Percentiles rank a stretch among this genome's conserved stretches.
Evolutionary conservation across 2,329 filamentous ascomycete species (phyloP).

Genomic region (Juglanconis juglandina): DNA sequence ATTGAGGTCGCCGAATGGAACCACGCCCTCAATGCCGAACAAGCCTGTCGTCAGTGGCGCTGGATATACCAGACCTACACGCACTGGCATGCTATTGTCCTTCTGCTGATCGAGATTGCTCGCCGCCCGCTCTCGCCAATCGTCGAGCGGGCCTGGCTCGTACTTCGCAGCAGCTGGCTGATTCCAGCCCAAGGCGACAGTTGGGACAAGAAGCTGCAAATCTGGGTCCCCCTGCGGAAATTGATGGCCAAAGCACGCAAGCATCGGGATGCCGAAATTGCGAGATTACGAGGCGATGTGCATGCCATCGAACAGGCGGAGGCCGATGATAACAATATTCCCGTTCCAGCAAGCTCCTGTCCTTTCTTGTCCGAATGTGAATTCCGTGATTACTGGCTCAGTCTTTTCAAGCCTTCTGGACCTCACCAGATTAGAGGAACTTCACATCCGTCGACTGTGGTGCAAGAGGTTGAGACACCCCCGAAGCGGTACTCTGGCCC

Average conservation of each 20-base stretch:
- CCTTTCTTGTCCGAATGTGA: conserved; percentile 25
- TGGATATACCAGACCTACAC: conserved; percentile 59
- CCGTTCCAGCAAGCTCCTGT: conserved; percentile 28
- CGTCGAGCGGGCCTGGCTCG: conserved; percentile 45
- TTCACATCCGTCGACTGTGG: neutral
- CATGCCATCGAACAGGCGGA: conserved; percentile 27
- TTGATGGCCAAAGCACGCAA: conserved; percentile 36
- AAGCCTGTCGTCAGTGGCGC: conserved; percentile 47
- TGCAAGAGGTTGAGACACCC: neutral
- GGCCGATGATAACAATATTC: conserved; percentile 24
- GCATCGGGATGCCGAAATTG: conserved; percentile 35
- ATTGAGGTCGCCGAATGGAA: conserved; percentile 56
- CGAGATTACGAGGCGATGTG: conserved; percentile 28
- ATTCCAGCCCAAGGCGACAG: conserved; percentile 31
- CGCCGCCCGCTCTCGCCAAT: conserved; percentile 42
- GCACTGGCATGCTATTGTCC: conserved; percentile 57
- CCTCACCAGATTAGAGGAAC: neutral
- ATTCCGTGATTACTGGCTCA: conserved; percentile 31
- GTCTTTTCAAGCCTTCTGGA: conserved; percentile 21
- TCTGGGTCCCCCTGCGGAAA: conserved; percentile 40
- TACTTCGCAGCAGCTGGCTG: conserved; percentile 42
- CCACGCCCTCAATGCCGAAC: conserved; percentile 48
- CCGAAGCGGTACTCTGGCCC: neutral
- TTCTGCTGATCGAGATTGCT: conserved; percentile 49
- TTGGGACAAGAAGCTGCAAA: conserved; percentile 28